Evolutionary conservation across 495 filamentous ascomycete species (phyloP).

Genomic region (Penicillium diatomitis): DNA sequence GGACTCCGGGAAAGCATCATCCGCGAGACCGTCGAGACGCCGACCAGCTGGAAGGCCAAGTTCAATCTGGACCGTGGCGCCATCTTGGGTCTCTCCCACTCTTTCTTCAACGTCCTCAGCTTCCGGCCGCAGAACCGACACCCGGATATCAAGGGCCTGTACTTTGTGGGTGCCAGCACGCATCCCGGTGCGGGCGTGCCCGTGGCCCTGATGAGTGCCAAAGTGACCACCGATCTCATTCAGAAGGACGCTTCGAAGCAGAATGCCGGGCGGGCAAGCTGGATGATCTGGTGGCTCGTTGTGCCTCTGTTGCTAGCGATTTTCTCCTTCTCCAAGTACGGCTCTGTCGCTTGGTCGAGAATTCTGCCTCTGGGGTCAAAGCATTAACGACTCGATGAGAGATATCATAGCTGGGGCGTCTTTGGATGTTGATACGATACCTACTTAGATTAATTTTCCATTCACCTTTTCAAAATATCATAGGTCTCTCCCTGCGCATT

Average conservation of each 20-base stretch:
- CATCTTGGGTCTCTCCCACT: constrained; percentile 58
- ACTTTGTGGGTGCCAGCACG: constrained; percentile 62
- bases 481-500: neutral
- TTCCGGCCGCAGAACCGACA: constrained; percentile 55
- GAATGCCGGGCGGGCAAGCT: neutral
- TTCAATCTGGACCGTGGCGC: constrained; percentile 66
- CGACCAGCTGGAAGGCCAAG: constrained; percentile 46
- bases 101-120: constrained; percentile 60
- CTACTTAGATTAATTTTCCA: neutral
- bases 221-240: constrained; percentile 51
- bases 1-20: constrained; percentile 36
- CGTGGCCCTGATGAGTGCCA: constrained; percentile 54
- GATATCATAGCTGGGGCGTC: neutral
- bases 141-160: constrained; percentile 35
- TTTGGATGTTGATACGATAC: neutral
- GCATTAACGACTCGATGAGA: neutral
- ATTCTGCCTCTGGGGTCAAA: neutral
- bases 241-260: constrained; percentile 13
- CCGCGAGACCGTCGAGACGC: constrained; percentile 55
- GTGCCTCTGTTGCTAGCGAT: neutral
- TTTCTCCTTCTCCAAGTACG: neutral
- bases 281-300: neutral
- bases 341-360: neutral
- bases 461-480: neutral
- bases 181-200: constrained; percentile 68